phyloP scores from a whole-genome alignment of 148 eudicot species.

The Diospyros kaki region DNA sequence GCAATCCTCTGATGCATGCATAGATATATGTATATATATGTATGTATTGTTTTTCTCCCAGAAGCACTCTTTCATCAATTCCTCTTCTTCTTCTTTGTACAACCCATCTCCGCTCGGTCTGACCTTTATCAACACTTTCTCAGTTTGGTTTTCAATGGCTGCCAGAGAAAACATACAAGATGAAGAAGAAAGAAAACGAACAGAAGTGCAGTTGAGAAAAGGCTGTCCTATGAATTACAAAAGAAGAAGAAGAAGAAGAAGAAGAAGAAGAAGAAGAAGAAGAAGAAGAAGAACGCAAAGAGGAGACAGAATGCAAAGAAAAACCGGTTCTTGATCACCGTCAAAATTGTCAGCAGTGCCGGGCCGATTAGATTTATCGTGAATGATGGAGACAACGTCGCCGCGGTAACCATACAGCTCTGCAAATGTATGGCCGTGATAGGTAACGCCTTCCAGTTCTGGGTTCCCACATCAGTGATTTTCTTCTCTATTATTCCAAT shows the following conservation, averaged over 20 bases:
- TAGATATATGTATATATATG: too few relatives aligned
- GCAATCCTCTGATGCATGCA: too few relatives aligned
- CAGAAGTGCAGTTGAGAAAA: too few relatives aligned
- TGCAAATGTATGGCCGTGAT: conserved; percentile 62
- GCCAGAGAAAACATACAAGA: background rate
- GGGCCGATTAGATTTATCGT: conserved; percentile 71
- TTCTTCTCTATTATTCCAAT: conserved; percentile 47
- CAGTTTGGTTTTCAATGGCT: background rate
- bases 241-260: background rate
- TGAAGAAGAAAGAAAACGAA: too few relatives aligned
- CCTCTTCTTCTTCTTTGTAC: too few relatives aligned
- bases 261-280: conserved; percentile 15
- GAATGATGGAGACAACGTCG: conserved; percentile 47
- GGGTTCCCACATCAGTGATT: conserved; percentile 38
- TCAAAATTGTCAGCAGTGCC: conserved; percentile 65
- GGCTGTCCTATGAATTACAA: background rate
- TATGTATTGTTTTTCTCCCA: too few relatives aligned
- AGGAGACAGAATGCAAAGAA: conserved; percentile 25
- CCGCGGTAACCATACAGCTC: conserved; percentile 38
- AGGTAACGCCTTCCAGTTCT: conserved; percentile 73
- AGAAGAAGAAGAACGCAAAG: conserved; percentile 19
- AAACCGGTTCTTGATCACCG: conserved; percentile 49
- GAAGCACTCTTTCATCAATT: too few relatives aligned
- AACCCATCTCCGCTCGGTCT: background rate
- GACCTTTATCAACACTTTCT: background rate